Conservation (phyloP, 441 rosid genomes). For the Gossypium aridum region DNA sequence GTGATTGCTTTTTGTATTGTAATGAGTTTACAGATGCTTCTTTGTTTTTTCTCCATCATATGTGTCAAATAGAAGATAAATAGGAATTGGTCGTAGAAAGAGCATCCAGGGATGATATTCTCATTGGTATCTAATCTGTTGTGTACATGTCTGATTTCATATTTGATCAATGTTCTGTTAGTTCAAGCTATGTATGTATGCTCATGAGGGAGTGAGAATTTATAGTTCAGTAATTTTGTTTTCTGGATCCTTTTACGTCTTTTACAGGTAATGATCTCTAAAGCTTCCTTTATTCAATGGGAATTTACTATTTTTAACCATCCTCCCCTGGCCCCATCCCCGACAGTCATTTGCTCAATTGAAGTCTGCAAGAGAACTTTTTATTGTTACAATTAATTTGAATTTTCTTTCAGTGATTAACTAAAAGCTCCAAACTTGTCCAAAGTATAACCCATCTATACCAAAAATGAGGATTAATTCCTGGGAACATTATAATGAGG, state of each 20-base stretch:
- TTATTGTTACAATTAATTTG: not conserved
- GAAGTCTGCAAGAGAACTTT: not conserved
- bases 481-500: not conserved
- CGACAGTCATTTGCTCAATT: not conserved
- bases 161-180: not conserved
- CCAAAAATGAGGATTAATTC: not conserved
- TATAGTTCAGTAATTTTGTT: not conserved
- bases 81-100: not conserved
- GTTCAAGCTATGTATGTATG: not conserved
- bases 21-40: not conserved
- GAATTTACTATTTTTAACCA: not conserved
- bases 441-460: not conserved
- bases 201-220: not conserved
- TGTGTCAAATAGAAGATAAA: not conserved
- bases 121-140: not conserved
- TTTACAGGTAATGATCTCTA: not conserved
- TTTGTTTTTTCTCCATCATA: not conserved
- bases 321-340: not conserved
- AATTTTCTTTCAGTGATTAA: not conserved
- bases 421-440: not conserved
- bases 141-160: not conserved
- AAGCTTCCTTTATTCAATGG: constrained; percentile 5
- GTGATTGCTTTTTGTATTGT: not conserved
- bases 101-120: not conserved
- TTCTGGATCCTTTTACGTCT: not conserved